These are phyloP conservation scores for Leccinum barrowsii DNA, from an alignment of 768 basidiomycete genomes.

Conservation along the genomic window DNA sequence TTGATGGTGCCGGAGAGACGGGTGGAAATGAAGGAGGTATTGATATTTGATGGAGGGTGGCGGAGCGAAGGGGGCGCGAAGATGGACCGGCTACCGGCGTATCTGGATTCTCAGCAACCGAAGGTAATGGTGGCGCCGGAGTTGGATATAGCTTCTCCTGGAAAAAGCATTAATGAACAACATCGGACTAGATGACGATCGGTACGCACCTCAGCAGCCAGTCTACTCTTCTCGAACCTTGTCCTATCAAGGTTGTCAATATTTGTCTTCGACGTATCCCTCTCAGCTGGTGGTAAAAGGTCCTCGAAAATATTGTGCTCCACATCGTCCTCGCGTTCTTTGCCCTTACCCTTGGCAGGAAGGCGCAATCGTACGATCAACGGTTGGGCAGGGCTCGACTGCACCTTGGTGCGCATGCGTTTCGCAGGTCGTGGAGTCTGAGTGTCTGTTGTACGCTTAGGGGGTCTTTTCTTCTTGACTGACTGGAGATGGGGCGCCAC, in stretches of 20 bases:
- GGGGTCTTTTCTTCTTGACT: slow-evolving; percentile 29
- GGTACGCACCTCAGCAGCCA: slow-evolving; percentile 66
- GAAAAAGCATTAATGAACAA: slow-evolving; percentile 7
- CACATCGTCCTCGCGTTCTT: slow-evolving; percentile 64
- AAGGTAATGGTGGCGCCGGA: slow-evolving; percentile 33
- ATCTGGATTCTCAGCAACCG: slow-evolving; percentile 32
- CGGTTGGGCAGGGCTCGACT: slow-evolving; percentile 29
- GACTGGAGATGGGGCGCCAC: slow-evolving; percentile 11
- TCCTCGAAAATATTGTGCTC: slow-evolving; percentile 77
- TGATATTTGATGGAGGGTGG: slow-evolving; percentile 39
- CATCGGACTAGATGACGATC: background rate
- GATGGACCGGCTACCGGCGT: slow-evolving; percentile 51
- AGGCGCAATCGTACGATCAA: slow-evolving; percentile 52
- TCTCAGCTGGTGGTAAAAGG: slow-evolving; percentile 61
- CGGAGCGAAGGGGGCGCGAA: slow-evolving; percentile 60
- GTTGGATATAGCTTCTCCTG: slow-evolving; percentile 52
- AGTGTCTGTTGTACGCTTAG: slow-evolving; percentile 22
- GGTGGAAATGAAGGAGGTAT: slow-evolving; percentile 29
- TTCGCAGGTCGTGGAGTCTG: slow-evolving; percentile 36
- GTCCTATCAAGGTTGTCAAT: slow-evolving; percentile 60
- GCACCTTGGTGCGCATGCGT: slow-evolving; percentile 46
- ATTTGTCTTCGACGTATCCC: slow-evolving; percentile 67
- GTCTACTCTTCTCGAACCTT: slow-evolving; percentile 69
- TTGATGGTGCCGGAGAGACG: slow-evolving; percentile 37
- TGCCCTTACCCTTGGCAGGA: slow-evolving; percentile 62